A percentile compares a stretch with the other conserved stretches of the same genome.
Evolutionary conservation across 495 filamentous ascomycete genomes (phyloP).

Genomic region (Penicillium mononematosum): DNA sequence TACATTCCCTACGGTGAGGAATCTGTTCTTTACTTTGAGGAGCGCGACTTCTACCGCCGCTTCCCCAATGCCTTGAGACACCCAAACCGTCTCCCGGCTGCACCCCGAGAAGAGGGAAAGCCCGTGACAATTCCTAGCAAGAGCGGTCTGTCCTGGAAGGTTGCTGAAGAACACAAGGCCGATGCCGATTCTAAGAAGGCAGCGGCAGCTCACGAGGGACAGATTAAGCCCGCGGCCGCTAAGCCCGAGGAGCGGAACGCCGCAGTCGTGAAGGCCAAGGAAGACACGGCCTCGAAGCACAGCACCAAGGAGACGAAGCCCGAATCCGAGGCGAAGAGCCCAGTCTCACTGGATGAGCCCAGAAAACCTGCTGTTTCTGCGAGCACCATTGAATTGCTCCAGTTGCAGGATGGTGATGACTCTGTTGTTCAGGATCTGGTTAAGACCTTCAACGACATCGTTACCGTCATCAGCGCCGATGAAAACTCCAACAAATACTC

Average conservation of each 20-base stretch:
- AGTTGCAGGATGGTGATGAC: constrained; percentile 71
- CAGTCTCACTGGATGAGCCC: constrained; percentile 34
- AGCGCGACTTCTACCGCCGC: constrained; percentile 86
- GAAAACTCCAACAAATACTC: constrained; percentile 68
- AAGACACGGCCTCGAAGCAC: constrained; percentile 37
- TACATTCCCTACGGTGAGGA: constrained; percentile 95
- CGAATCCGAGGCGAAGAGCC: constrained; percentile 34
- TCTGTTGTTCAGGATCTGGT: constrained; percentile 90
- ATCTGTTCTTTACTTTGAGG: constrained; percentile 93
- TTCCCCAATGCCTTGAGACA: constrained; percentile 72
- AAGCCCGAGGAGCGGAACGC: constrained; percentile 39
- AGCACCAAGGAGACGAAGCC: constrained; percentile 29
- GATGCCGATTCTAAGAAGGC: constrained; percentile 48
- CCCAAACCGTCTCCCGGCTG: constrained; percentile 45
- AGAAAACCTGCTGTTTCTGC: constrained; percentile 47
- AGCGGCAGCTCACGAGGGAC: constrained; percentile 31
- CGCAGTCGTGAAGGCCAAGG: constrained; percentile 44
- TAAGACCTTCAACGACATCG: constrained; percentile 92
- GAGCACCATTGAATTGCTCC: constrained; percentile 69
- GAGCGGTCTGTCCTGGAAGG: constrained; percentile 81
- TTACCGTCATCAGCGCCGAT: constrained; percentile 86
- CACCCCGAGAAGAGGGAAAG: constrained; percentile 57
- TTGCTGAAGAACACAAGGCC: constrained; percentile 56
- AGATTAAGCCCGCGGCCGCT: constrained; percentile 33
- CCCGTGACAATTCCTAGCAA: constrained; percentile 81